Evolutionary conservation across 1,284 basidiomycete genomes (phyloP).

Genomic region (Rhodotorula sp.): DNA sequence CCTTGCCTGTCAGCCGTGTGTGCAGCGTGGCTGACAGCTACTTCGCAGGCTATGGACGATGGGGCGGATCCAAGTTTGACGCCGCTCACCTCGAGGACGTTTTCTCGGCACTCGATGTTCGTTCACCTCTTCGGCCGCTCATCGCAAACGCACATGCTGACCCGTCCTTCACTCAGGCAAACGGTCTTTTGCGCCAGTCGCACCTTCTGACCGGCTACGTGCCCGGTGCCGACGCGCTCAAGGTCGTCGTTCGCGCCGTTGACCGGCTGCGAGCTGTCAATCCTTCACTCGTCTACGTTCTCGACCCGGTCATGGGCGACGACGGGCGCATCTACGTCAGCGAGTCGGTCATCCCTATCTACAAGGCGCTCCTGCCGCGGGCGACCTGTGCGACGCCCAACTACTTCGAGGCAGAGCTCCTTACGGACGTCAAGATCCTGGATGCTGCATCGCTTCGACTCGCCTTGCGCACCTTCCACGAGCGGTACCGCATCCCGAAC

Average conservation of each 20-base stretch:
- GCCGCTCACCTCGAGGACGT: slow-evolving; percentile 50
- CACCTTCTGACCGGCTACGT: slow-evolving; percentile 68
- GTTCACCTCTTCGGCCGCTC: neutral
- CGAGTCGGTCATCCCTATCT: slow-evolving; percentile 82
- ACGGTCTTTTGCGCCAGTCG: slow-evolving; percentile 46
- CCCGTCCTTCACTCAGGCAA: slow-evolving; percentile 21
- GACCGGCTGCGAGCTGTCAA: slow-evolving; percentile 60
- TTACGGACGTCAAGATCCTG: slow-evolving; percentile 70
- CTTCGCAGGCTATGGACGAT: slow-evolving; percentile 50
- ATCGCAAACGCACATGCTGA: neutral
- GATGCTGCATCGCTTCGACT: slow-evolving; percentile 66
- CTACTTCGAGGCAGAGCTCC: slow-evolving; percentile 91
- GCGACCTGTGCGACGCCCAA: slow-evolving; percentile 94
- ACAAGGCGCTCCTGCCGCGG: slow-evolving; percentile 72
- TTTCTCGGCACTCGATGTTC: slow-evolving; percentile 47
- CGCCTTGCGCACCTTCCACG: slow-evolving; percentile 75
- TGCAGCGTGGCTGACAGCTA: neutral
- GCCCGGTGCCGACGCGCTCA: slow-evolving; percentile 77
- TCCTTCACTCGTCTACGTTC: slow-evolving; percentile 68
- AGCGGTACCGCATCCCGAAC: slow-evolving; percentile 71
- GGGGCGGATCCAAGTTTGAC: slow-evolving; percentile 52
- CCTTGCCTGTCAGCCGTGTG: neutral
- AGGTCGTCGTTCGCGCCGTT: slow-evolving; percentile 66
- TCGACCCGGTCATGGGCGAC: slow-evolving; percentile 76
- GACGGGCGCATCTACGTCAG: slow-evolving; percentile 85